phyloP scores from a whole-genome alignment of 306 rosid genomes.

The Gillenia trifoliata region DNA sequence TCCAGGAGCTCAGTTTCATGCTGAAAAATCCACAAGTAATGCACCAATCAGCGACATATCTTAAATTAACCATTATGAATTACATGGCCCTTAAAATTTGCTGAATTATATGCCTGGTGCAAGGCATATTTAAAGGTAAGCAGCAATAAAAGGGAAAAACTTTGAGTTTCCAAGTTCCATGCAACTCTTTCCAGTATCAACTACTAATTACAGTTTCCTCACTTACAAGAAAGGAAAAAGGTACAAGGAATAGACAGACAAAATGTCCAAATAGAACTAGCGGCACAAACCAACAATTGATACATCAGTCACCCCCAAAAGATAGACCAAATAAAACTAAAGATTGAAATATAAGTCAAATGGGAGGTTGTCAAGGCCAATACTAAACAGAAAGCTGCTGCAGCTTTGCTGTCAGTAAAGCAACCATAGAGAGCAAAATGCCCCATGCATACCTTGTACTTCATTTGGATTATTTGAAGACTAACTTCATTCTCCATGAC shows the following conservation, averaged over 20 bases:
- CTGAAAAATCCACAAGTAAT: slow-evolving; percentile 18
- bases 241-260: neutral
- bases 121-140: neutral
- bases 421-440: neutral
- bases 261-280: neutral
- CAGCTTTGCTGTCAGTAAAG: neutral
- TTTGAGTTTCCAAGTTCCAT: neutral
- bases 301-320: neutral
- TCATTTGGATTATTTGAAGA: slow-evolving; percentile 89
- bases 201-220: neutral
- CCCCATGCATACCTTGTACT: slow-evolving; percentile 62
- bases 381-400: neutral
- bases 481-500: slow-evolving; percentile 90
- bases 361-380: neutral
- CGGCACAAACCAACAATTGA: neutral
- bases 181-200: neutral
- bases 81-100: neutral
- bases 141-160: neutral
- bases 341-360: neutral
- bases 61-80: neutral
- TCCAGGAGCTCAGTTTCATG: slow-evolving; percentile 56
- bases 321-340: neutral
- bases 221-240: neutral
- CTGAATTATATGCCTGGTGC: neutral
- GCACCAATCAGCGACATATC: neutral